Conservation (phyloP, 208 protist species). For the Acanthamoeba healyi region DNA sequence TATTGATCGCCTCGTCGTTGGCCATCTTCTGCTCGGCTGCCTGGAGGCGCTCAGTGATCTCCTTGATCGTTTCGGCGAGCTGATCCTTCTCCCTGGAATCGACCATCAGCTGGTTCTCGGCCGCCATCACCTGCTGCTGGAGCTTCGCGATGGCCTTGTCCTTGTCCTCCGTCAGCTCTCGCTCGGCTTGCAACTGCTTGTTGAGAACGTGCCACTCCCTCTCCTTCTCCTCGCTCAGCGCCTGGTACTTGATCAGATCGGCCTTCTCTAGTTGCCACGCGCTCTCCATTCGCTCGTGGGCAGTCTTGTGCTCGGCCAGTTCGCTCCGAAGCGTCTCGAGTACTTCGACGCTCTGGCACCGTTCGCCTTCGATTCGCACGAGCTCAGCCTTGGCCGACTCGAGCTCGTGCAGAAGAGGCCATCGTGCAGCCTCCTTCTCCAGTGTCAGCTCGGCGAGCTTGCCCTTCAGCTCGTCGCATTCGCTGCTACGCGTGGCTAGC, state of each 20-base stretch:
- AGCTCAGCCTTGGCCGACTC: not conserved
- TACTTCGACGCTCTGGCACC: not conserved
- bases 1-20: not conserved
- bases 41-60: not conserved
- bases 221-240: constrained; percentile 18
- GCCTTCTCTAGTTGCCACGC: not conserved
- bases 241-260: not conserved
- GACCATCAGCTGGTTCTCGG: not conserved
- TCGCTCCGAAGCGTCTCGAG: not conserved
- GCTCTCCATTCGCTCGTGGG: not conserved
- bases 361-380: not conserved
- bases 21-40: not conserved
- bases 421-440: not conserved
- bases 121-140: not conserved
- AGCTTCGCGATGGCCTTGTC: not conserved
- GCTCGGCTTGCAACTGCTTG: constrained; percentile 3
- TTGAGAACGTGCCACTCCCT: not conserved
- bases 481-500: not conserved
- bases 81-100: not conserved
- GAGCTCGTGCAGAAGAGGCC: not conserved
- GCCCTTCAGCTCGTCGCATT: not conserved
- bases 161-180: not conserved
- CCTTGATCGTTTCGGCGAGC: not conserved
- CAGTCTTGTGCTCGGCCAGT: not conserved
- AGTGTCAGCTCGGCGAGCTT: not conserved